A percentile compares a stretch with the other conserved stretches of the same genome.
Evolutionary conservation across 768 basidiomycete genomes (phyloP).

Genomic region (Rhizopogon salebrosus): DNA sequence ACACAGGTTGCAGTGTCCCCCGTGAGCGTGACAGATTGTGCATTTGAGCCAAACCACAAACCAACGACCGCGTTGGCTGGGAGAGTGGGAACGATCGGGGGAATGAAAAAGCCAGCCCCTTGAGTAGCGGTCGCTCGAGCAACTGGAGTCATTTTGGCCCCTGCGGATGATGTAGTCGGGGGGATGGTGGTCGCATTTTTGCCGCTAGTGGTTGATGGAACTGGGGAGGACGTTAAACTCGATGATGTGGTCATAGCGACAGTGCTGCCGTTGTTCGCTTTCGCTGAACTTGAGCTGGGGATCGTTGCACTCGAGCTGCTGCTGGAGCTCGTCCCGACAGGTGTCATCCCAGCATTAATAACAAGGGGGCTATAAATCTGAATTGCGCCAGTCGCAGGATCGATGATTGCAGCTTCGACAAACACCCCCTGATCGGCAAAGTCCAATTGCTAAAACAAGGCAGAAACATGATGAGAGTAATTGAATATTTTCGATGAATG

Average conservation of each 20-base stretch:
- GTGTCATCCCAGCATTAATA: conserved; percentile 22
- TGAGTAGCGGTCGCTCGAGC: background rate
- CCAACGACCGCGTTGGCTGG: conserved; percentile 20
- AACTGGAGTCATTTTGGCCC: background rate
- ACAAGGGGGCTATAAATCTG: conserved; percentile 25
- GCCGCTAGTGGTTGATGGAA: background rate
- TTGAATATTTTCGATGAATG: background rate
- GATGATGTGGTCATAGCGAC: background rate
- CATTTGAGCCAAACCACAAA: conserved; percentile 25
- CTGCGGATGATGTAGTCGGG: background rate
- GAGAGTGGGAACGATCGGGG: conserved; percentile 18
- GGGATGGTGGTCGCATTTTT: background rate
- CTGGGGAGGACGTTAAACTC: background rate
- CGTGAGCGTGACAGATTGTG: conserved; percentile 15
- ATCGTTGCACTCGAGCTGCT: background rate
- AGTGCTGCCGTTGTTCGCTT: background rate
- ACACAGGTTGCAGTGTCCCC: conserved; percentile 17
- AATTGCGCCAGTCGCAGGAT: conserved; percentile 21
- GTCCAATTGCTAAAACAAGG: conserved; percentile 16
- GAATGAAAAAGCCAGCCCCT: conserved; percentile 16
- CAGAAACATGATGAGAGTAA: background rate
- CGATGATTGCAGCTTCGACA: conserved; percentile 24
- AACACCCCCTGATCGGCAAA: conserved; percentile 21
- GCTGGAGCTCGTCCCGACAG: conserved; percentile 5
- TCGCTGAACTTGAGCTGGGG: background rate